A percentile compares a stretch with the other conserved stretches of the same genome.
phyloP scores from a whole-genome alignment of 176 grass and related monocot species.

The Neostapfia colusana region DNA sequence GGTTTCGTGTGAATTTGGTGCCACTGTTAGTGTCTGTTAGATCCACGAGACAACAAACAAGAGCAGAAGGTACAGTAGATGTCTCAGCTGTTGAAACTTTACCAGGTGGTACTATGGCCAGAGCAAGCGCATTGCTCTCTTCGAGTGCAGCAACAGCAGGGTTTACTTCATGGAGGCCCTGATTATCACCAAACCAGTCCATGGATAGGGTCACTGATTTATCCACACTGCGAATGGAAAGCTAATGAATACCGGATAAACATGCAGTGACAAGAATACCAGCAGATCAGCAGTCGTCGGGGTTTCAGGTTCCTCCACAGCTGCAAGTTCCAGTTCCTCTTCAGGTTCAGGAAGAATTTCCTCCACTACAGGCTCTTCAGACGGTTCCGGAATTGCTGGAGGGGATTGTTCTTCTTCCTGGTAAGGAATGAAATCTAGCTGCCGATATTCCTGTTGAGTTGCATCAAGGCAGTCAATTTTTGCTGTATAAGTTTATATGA shows the following conservation, averaged over 20 bases:
- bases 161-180: slow-evolving; percentile 66
- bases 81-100: background rate
- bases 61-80: background rate
- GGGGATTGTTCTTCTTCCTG: slow-evolving; percentile 45
- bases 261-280: slow-evolving; percentile 20
- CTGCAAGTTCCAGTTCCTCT: slow-evolving; percentile 40
- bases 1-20: background rate
- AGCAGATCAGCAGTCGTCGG: slow-evolving; percentile 60
- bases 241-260: background rate
- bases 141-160: slow-evolving; percentile 57
- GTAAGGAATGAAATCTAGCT: slow-evolving; percentile 39
- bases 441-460: slow-evolving; percentile 61
- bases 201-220: slow-evolving; percentile 1
- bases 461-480: background rate
- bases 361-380: slow-evolving; percentile 39
- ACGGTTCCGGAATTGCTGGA: background rate
- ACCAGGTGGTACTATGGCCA: slow-evolving; percentile 63
- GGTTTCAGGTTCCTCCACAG: slow-evolving; percentile 34
- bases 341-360: slow-evolving; percentile 34
- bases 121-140: slow-evolving; percentile 71
- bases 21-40: background rate
- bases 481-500: no score
- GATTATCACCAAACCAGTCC: background rate
- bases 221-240: background rate
- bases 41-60: background rate